phyloP scores from a whole-genome alignment of 2,329 filamentous ascomycete species.

The Aspergillus terreus region DNA sequence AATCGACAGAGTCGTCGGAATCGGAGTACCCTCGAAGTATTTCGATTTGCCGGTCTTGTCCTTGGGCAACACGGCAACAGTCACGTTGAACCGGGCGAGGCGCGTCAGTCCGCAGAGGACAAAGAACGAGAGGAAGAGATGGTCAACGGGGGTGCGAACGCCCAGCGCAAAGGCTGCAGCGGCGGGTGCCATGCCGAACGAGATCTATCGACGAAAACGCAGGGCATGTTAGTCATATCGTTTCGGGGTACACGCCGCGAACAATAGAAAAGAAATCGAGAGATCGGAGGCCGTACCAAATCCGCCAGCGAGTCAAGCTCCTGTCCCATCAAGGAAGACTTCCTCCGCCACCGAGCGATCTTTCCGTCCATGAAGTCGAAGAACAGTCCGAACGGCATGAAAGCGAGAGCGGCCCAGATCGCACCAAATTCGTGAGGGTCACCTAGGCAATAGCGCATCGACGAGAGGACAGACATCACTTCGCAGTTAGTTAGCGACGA shows the following conservation, averaged over 20 bases:
- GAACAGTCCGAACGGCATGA: constrained; percentile 90
- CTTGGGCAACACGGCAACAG: constrained; percentile 82
- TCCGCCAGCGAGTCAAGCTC: constrained; percentile 95
- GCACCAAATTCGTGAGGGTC: constrained; percentile 62
- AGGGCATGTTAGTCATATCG: constrained; percentile 6
- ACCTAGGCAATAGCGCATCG: constrained; percentile 84
- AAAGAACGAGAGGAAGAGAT: constrained; percentile 77
- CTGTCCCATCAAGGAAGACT: constrained; percentile 96
- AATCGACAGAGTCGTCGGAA: constrained; percentile 81
- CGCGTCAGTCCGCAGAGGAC: constrained; percentile 91
- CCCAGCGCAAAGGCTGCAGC: constrained; percentile 85
- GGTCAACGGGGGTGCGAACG: constrained; percentile 78
- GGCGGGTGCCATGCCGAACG: constrained; percentile 89
- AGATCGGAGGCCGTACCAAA: constrained; percentile 57
- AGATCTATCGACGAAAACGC: constrained; percentile 61
- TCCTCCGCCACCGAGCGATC: constrained; percentile 92
- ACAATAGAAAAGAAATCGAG: too few species aligned
- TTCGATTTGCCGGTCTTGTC: constrained; percentile 85
- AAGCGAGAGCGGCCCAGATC: constrained; percentile 76
- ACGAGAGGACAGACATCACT: constrained; percentile 94
- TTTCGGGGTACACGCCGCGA: background rate
- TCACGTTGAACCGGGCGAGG: constrained; percentile 96
- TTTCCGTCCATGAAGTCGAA: constrained; percentile 98
- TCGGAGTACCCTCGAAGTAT: constrained; percentile 96
- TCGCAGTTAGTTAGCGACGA: constrained; percentile 17